Evolutionary conservation across 208 protist genomes (phyloP).

Genomic region (Leishmania tarentolae): DNA sequence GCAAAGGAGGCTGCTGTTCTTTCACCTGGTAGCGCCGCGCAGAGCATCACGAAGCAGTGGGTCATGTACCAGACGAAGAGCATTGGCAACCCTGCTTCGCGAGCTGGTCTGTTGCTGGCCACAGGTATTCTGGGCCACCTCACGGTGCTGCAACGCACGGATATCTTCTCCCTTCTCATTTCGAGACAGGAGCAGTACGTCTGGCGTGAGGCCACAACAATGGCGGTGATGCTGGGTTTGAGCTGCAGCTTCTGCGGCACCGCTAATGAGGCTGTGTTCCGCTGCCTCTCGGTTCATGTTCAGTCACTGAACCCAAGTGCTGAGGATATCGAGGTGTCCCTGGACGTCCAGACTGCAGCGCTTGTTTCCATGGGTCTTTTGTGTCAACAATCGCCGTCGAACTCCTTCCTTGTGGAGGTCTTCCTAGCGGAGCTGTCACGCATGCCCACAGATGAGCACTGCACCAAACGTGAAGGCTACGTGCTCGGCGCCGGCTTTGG

Average conservation of each 20-base stretch:
- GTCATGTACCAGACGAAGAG: constrained; percentile 89
- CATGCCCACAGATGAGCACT: constrained; percentile 88
- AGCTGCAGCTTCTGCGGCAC: constrained; percentile 88
- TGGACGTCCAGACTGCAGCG: constrained; percentile 83
- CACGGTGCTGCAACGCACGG: constrained; percentile 78
- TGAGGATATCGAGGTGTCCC: constrained; percentile 86
- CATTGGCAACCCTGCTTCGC: constrained; percentile 52
- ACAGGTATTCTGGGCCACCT: constrained; percentile 81
- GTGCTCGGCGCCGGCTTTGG: constrained; percentile 73
- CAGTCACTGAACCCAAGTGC: constrained; percentile 79
- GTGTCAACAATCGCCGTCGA: constrained; percentile 57
- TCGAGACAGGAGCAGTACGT: constrained; percentile 63
- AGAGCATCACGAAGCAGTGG: constrained; percentile 77
- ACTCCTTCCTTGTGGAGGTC: constrained; percentile 81
- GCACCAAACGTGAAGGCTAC: constrained; percentile 77
- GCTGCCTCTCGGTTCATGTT: constrained; percentile 86
- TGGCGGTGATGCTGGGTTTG: constrained; percentile 84
- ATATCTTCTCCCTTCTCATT: constrained; percentile 86
- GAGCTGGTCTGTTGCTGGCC: constrained; percentile 75
- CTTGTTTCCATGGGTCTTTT: constrained; percentile 80
- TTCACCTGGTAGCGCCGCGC: constrained; percentile 1
- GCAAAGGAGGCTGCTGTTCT: not conserved
- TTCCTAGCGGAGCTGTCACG: constrained; percentile 85
- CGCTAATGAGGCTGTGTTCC: constrained; percentile 76
- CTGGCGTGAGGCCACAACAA: constrained; percentile 74